Evolutionary conservation across 768 basidiomycete genomes (phyloP), one percentile per base, ranked within the genome.

Genomic region (Boletales sp.): DNA sequence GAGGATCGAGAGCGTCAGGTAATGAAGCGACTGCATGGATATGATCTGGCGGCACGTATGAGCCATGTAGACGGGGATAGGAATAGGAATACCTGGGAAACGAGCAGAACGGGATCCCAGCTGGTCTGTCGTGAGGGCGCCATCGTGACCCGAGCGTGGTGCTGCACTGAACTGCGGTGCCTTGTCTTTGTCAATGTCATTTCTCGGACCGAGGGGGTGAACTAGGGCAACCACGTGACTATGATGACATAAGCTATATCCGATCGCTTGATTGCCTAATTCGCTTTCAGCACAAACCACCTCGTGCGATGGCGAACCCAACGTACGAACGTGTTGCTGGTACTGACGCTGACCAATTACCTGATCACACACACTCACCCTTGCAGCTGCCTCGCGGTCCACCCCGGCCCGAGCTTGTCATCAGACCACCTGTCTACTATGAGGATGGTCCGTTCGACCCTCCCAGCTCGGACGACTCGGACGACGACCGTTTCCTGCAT

Each of bases 11-110:
- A 98, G 80, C 13, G 90, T 87, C 51, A 99, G 74, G 70, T 99
- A 98, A 72, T 98, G 97, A 31, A 97, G 70, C 1, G 92, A 84
- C 72, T 98, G 95, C 63, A 98, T 76, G 8, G 90, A 83, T 54
- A 99, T 81, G 59, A 99, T 98, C 92, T 99, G 59, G 52, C 24
- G 44, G 38, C 47, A 18, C 40, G 31, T 8, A 37, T 55, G 7
- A 48, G 47, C 4, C n/a, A 35, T 37, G 35, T 37, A 35, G n/a
- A 40, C 40, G 15, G 32, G 9, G 15, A 12, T 17, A 13, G 7
- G 31, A 17, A 6, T 5, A 8, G 2, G 38, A 31, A 66, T 75
- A 82, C 93, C 76, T 97, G 93, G 51, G 90, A 92, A 56, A 94
- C 75, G 43, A 97, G 79, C 50, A 95, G 71, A 4, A 90, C 71